Evolutionary conservation across 305 asterid genomes (phyloP).

Genomic region (Fraxinus albicans): DNA sequence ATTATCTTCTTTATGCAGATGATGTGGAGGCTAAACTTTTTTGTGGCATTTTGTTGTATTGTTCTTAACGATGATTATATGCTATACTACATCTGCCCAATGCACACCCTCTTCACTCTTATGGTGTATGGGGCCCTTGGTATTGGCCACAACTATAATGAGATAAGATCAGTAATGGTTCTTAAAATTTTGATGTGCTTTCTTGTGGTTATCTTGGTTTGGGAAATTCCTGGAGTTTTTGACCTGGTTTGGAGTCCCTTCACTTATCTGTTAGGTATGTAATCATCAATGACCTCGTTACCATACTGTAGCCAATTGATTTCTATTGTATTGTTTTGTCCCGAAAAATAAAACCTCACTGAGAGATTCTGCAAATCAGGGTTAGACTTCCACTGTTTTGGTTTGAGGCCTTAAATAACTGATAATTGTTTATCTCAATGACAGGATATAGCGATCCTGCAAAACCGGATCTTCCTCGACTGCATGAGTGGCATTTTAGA

Average conservation of each 20-base stretch:
- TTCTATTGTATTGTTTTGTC: neutral
- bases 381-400: neutral
- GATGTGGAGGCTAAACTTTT: slow-evolving; percentile 99
- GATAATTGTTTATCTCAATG: slow-evolving; percentile 29
- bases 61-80: slow-evolving; percentile 84
- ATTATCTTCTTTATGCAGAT: slow-evolving; percentile 61
- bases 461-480: slow-evolving; percentile 84
- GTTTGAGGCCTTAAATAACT: slow-evolving; percentile 21
- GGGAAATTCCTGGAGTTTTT: slow-evolving; percentile 99
- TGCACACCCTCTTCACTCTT: slow-evolving; percentile 96
- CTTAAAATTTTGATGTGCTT: slow-evolving; percentile 70
- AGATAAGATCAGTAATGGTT: slow-evolving; percentile 76
- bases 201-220: slow-evolving; percentile 79
- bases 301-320: slow-evolving; percentile 1
- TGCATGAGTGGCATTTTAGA: slow-evolving; percentile 97
- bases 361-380: neutral
- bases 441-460: slow-evolving; percentile 93
- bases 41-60: slow-evolving; percentile 84
- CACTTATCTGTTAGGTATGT: slow-evolving; percentile 66
- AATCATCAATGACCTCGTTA: slow-evolving; percentile 5
- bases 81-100: slow-evolving; percentile 95
- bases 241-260: slow-evolving; percentile 79
- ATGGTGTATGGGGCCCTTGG: slow-evolving; percentile 99
- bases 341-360: neutral
- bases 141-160: slow-evolving; percentile 83